Conservation (phyloP, 371 early-diverging fungal species). For the Entomophthora muscae region DNA sequence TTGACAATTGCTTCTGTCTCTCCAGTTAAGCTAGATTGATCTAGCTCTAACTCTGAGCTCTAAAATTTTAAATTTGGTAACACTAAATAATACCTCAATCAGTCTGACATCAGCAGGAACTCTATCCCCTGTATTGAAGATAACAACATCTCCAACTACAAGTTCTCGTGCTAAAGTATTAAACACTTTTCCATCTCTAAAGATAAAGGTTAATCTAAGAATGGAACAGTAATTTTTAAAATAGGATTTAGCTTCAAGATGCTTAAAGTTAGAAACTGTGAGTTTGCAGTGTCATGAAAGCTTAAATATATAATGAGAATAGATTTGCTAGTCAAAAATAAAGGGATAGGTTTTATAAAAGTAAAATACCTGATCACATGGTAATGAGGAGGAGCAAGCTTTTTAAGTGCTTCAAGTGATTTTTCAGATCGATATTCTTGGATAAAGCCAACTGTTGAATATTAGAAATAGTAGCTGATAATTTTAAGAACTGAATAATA, state of each 20-base stretch:
- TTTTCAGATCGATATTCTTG: conserved; percentile 81
- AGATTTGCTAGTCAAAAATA: too few relatives aligned
- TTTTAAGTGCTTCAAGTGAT: conserved; percentile 67
- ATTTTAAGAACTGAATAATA: too few relatives aligned
- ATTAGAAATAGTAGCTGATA: too few relatives aligned
- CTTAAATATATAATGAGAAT: too few relatives aligned
- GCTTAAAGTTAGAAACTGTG: too few relatives aligned
- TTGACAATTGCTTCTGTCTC: conserved; percentile 67
- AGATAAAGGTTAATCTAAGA: too few relatives aligned
- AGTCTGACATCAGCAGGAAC: conserved; percentile 76
- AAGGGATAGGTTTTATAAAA: too few relatives aligned
- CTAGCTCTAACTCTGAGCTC: conserved; percentile 60
- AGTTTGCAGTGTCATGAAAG: too few relatives aligned
- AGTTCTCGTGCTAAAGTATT: conserved; percentile 48
- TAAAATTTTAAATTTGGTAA: conserved; percentile 9
- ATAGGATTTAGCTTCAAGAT: too few relatives aligned
- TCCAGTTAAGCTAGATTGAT: conserved; percentile 80
- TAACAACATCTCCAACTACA: conserved; percentile 72
- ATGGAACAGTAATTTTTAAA: too few relatives aligned
- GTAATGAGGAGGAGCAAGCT: conserved; percentile 70
- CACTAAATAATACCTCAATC: conserved; percentile 23
- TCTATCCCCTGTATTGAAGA: conserved; percentile 67
- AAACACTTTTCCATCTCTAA: conserved; percentile 34
- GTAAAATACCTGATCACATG: conserved; percentile 59
- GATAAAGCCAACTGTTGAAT: conserved; percentile 70